Evolutionary conservation across 306 rosid species (phyloP).

Genomic region (Vigna unguiculata): DNA sequence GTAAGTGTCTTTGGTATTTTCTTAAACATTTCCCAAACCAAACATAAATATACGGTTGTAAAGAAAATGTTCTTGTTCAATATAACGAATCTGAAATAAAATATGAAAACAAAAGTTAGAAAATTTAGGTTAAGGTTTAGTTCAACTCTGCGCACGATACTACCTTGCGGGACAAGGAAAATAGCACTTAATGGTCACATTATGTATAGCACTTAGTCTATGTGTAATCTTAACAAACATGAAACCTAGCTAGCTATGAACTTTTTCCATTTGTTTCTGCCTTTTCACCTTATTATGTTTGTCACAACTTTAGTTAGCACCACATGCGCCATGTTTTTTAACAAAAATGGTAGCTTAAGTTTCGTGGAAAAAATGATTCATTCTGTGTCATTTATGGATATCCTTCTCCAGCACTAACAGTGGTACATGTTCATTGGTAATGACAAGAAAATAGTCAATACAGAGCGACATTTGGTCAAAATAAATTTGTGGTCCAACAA

Average conservation of each 20-base stretch:
- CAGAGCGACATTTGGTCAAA: slow-evolving; percentile 16
- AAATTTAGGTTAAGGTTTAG: not conserved
- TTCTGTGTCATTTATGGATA: slow-evolving; percentile 2
- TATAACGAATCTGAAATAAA: not conserved
- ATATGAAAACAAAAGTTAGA: not conserved
- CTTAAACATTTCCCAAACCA: too few relatives aligned
- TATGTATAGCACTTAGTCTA: not conserved
- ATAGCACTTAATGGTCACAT: not conserved
- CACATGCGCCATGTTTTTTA: slow-evolving; percentile 11
- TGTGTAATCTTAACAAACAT: not conserved
- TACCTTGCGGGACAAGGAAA: not conserved
- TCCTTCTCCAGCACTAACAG: slow-evolving; percentile 3
- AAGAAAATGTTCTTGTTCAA: too few relatives aligned
- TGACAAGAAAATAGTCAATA: slow-evolving; percentile 16
- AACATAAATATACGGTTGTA: not conserved
- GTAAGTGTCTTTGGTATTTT: too few relatives aligned
- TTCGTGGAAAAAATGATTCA: slow-evolving; percentile 30
- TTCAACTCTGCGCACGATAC: not conserved
- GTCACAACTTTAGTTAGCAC: slow-evolving; percentile 48
- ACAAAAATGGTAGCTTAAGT: slow-evolving; percentile 24
- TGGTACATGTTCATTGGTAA: slow-evolving; percentile 20
- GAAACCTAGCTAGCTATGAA: not conserved
- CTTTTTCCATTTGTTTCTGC: slow-evolving; percentile 23
- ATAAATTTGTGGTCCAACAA: not conserved
- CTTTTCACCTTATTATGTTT: slow-evolving; percentile 41